Evolutionary conservation across 257 asterid species (phyloP).

Genomic region (Fraxinus cuspidata): DNA sequence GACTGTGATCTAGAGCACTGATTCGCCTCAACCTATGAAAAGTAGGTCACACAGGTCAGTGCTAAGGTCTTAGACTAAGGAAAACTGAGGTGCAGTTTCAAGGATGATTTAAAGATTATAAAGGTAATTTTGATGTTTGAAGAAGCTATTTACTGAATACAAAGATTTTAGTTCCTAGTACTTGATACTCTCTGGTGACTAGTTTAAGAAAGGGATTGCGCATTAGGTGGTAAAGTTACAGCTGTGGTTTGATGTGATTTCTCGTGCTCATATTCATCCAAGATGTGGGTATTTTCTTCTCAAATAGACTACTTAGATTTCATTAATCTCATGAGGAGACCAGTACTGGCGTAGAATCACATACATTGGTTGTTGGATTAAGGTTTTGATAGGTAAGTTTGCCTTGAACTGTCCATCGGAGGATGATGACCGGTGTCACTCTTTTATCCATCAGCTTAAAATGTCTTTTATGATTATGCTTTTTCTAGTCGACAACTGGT

Average conservation of each 20-base stretch:
- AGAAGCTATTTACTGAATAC: neutral
- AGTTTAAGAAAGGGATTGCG: neutral
- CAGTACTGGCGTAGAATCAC: conserved; percentile 10
- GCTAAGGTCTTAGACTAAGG: neutral
- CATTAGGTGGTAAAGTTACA: neutral
- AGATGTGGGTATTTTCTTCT: neutral
- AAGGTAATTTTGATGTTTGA: neutral
- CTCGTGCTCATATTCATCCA: neutral
- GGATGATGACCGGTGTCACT: neutral
- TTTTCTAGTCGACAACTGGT: neutral
- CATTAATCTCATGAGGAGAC: no score
- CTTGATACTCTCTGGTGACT: neutral
- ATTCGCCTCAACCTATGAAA: neutral
- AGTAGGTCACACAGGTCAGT: neutral
- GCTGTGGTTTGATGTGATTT: neutral
- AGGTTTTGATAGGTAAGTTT: neutral
- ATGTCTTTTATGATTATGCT: neutral
- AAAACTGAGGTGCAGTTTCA: neutral
- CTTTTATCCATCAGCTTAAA: neutral
- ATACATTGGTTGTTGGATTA: neutral
- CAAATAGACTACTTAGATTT: no score
- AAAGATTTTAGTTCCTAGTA: neutral
- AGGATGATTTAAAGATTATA: neutral
- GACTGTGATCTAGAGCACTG: no score
- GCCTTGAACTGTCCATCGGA: neutral